Evolutionary conservation across 768 basidiomycete genomes (phyloP).

Genomic region (Lenzites betulinus): DNA sequence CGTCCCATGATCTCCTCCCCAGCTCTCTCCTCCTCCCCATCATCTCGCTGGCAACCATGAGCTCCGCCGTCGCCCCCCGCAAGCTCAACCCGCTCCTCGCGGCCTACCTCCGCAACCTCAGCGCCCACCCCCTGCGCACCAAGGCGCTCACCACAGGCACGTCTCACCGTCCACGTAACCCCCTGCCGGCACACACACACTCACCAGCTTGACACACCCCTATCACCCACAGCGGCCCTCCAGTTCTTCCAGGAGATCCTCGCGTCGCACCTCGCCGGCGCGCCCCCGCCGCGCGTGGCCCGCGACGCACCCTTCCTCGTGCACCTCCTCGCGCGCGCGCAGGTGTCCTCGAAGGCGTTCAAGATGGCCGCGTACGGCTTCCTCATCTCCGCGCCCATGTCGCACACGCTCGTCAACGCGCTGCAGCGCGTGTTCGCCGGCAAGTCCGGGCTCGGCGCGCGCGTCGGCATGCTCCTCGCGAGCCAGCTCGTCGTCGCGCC

Average conservation of each 20-base stretch:
- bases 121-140: slow-evolving; percentile 71
- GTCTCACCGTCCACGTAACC: slow-evolving; percentile 15
- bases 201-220: no score
- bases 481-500: slow-evolving; percentile 79
- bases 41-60: slow-evolving; percentile 22
- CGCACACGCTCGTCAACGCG: slow-evolving; percentile 70
- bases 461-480: slow-evolving; percentile 71
- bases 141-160: slow-evolving; percentile 77
- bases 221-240: slow-evolving; percentile 33
- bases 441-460: slow-evolving; percentile 61
- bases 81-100: slow-evolving; percentile 53
- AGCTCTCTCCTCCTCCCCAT: not conserved
- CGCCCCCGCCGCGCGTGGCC: slow-evolving; percentile 50
- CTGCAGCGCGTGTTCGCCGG: slow-evolving; percentile 81
- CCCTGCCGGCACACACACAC: not conserved
- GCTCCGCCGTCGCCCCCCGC: slow-evolving; percentile 25
- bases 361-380: slow-evolving; percentile 88
- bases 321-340: slow-evolving; percentile 54
- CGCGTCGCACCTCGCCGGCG: slow-evolving; percentile 67
- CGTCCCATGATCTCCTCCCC: slow-evolving; percentile 5
- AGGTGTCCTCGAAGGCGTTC: slow-evolving; percentile 69
- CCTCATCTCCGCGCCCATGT: slow-evolving; percentile 79
- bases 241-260: slow-evolving; percentile 76
- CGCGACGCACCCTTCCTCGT: slow-evolving; percentile 56
- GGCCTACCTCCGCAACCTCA: slow-evolving; percentile 71